A percentile compares a stretch with the other conserved stretches of the same genome.
Conservation (phyloP, 495 filamentous ascomycete species). For the Neurospora hispaniola region DNA sequence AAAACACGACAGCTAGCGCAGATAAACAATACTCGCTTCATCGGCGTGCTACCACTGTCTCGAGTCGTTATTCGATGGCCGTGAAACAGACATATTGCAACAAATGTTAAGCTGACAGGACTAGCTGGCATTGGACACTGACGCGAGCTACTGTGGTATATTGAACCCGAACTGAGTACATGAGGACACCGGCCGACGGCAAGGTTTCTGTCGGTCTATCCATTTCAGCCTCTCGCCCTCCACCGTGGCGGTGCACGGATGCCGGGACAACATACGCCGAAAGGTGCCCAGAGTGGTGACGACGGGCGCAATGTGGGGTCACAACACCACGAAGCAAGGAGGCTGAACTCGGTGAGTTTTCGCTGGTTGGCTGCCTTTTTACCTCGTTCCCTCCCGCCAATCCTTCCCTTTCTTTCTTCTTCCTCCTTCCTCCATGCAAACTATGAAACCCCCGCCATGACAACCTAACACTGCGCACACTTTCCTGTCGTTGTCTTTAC, state of each 20-base stretch:
- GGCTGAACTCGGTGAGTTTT: conserved; percentile 22
- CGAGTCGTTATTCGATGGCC: background rate
- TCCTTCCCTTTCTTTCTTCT: conserved; percentile 7
- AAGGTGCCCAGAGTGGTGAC: background rate
- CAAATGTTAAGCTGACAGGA: background rate
- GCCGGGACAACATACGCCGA: background rate
- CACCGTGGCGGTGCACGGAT: conserved; percentile 8
- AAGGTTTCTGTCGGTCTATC: background rate
- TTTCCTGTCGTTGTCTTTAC: background rate
- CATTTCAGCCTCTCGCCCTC: background rate
- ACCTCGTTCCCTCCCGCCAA: background rate
- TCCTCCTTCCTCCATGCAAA: conserved; percentile 4
- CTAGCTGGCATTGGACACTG: background rate
- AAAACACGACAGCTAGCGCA: background rate
- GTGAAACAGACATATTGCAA: background rate
- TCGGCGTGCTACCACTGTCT: background rate
- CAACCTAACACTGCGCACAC: background rate
- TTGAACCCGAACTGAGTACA: background rate
- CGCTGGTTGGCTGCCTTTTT: conserved; percentile 9
- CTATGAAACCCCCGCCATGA: conserved; percentile 5
- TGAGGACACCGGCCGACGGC: background rate
- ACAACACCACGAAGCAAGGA: conserved; percentile 10
- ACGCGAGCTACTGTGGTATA: background rate
- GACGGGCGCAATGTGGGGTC: background rate
- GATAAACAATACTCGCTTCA: background rate